Percentiles rank a stretch among this genome's conserved stretches.
These are phyloP conservation scores for Vigna angularis DNA, from an alignment of 306 rosid genomes.

Conservation along the genomic window DNA sequence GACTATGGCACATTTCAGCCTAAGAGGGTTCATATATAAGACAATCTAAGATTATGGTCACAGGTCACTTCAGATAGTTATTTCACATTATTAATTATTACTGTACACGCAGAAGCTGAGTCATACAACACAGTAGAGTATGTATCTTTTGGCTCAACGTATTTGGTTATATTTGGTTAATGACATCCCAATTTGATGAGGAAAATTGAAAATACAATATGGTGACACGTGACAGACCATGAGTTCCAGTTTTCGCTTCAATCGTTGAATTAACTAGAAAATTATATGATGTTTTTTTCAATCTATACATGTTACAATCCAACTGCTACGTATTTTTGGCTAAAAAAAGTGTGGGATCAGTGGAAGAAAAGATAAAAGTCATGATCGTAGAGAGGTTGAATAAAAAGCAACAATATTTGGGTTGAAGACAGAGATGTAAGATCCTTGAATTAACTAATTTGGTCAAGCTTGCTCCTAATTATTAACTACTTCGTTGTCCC, in stretches of 20 bases:
- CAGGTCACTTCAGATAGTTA: constrained; percentile 2
- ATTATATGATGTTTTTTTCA: background rate
- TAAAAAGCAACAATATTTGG: background rate
- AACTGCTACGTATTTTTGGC: background rate
- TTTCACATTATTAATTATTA: background rate
- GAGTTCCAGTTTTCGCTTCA: background rate
- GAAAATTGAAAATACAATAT: background rate
- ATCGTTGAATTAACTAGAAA: background rate
- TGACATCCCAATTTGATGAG: constrained; percentile 1
- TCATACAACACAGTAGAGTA: background rate
- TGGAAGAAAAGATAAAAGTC: constrained; percentile 12
- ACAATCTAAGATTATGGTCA: background rate
- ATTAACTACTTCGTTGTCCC: constrained; percentile 53
- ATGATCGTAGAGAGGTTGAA: background rate
- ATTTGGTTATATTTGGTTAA: constrained; percentile 5
- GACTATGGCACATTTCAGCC: background rate
- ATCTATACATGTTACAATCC: background rate
- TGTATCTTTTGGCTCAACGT: background rate
- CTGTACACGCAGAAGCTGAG: background rate
- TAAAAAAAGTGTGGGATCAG: background rate
- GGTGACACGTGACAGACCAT: constrained; percentile 1
- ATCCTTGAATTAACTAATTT: constrained; percentile 38
- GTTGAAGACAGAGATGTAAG: constrained; percentile 7
- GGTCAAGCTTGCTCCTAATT: constrained; percentile 14
- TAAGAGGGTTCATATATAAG: background rate